Percentiles rank a stretch among this genome's conserved stretches.
Evolutionary conservation across 208 protist species (phyloP).

Genomic region (Crithidia brevicula): DNA sequence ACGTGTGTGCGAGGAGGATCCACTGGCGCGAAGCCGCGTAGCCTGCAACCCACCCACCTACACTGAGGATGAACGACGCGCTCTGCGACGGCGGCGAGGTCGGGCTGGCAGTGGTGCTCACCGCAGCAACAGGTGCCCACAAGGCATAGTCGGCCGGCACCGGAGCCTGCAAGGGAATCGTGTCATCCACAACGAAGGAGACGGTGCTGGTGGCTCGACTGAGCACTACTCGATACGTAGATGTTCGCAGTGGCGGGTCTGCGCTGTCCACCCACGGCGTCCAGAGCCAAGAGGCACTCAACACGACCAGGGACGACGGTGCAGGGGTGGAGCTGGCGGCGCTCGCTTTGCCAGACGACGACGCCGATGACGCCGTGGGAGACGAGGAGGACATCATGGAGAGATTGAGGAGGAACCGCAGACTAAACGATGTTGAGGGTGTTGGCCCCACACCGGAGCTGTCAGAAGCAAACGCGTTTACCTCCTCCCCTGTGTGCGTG

Average conservation of each 20-base stretch:
- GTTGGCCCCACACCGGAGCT: not conserved
- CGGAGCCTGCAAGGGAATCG: not conserved
- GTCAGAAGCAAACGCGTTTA: not conserved
- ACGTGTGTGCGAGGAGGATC: not conserved
- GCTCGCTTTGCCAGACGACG: not conserved
- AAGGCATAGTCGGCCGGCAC: constrained; percentile 32
- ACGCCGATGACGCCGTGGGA: not conserved
- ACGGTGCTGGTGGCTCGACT: constrained; percentile 26
- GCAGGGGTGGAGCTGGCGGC: constrained; percentile 3
- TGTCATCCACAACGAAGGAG: constrained; percentile 15
- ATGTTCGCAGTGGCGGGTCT: not conserved
- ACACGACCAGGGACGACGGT: constrained; percentile 20
- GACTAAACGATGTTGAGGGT: not conserved
- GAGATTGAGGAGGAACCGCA: constrained; percentile 27
- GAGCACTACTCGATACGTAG: constrained; percentile 22
- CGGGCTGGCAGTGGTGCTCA: not conserved
- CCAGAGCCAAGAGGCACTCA: constrained; percentile 23
- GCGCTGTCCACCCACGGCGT: not conserved
- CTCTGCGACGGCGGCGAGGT: not conserved
- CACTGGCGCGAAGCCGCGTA: constrained; percentile 19
- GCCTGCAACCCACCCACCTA: constrained; percentile 21
- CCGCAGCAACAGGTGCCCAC: too few relatives aligned
- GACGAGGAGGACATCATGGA: not conserved
- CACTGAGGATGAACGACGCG: constrained; percentile 4
- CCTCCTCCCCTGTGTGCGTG: not conserved